phyloP scores from a whole-genome alignment of 768 basidiomycete species.

The Kwoniella dendrophila region DNA sequence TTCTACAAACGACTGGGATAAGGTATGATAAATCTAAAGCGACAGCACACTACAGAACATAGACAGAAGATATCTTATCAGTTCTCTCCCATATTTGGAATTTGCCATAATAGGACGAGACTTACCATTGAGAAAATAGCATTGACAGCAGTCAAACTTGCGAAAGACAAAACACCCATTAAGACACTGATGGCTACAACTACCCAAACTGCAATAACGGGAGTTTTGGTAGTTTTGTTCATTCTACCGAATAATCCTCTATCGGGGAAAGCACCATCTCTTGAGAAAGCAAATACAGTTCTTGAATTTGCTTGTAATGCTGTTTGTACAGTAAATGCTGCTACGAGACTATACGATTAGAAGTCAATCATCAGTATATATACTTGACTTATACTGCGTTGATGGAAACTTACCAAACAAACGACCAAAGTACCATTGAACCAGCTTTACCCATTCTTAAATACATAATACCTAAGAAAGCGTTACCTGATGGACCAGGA shows the following conservation, averaged over 20 bases:
- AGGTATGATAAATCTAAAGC: slow-evolving; percentile 71
- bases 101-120: slow-evolving; percentile 3
- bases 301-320: slow-evolving; percentile 79
- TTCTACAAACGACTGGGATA: slow-evolving; percentile 74
- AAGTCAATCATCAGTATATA: no score
- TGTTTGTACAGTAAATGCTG: slow-evolving; percentile 78
- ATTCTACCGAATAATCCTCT: slow-evolving; percentile 73
- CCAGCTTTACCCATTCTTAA: slow-evolving; percentile 75
- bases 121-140: slow-evolving; percentile 81
- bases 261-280: slow-evolving; percentile 69
- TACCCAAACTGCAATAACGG: slow-evolving; percentile 75
- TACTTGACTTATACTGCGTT: no score
- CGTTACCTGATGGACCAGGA: slow-evolving; percentile 70
- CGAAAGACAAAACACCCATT: slow-evolving; percentile 67
- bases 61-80: background rate
- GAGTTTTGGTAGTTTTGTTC: slow-evolving; percentile 68
- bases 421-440: slow-evolving; percentile 72
- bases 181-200: slow-evolving; percentile 69
- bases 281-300: slow-evolving; percentile 74
- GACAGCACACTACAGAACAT: slow-evolving; percentile 31
- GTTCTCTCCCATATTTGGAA: background rate
- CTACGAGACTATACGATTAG: slow-evolving; percentile 67
- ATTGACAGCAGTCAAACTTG: slow-evolving; percentile 72
- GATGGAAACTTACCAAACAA: slow-evolving; percentile 59
- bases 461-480: slow-evolving; percentile 77